Evolutionary conservation across 1,284 basidiomycete species (phyloP).

Genomic region (Tetrapyrgos nigripes): DNA sequence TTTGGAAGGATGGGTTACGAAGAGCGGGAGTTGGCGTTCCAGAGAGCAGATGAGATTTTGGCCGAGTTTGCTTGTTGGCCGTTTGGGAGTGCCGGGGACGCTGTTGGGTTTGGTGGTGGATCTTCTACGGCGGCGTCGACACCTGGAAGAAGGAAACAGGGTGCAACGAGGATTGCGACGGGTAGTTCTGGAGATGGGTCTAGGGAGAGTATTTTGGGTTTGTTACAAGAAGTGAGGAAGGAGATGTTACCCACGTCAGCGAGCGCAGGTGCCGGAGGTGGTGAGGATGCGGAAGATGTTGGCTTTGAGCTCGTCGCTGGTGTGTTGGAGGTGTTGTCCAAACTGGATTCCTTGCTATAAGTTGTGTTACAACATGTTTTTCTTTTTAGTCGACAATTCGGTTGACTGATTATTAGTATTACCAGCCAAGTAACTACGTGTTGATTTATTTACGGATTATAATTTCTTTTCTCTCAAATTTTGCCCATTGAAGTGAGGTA

Average conservation of each 20-base stretch:
- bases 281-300: slow-evolving; percentile 65
- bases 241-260: slow-evolving; percentile 49
- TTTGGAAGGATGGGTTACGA: slow-evolving; percentile 89
- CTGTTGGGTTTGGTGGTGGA: slow-evolving; percentile 31
- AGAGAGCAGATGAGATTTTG: slow-evolving; percentile 89
- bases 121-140: slow-evolving; percentile 16
- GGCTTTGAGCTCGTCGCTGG: slow-evolving; percentile 90
- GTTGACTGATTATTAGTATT: too few relatives aligned
- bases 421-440: too few relatives aligned
- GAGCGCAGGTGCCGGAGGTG: slow-evolving; percentile 45
- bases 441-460: too few relatives aligned
- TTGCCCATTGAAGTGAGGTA: too few relatives aligned
- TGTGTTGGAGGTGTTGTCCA: slow-evolving; percentile 89
- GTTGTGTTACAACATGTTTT: too few relatives aligned
- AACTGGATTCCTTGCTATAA: slow-evolving; percentile 78
- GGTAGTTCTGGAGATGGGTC: slow-evolving; percentile 56
- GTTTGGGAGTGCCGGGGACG: slow-evolving; percentile 61
- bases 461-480: too few relatives aligned
- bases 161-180: slow-evolving; percentile 53
- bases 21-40: slow-evolving; percentile 89
- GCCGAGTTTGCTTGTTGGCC: slow-evolving; percentile 92
- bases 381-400: too few relatives aligned
- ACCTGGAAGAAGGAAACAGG: slow-evolving; percentile 1
- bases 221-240: slow-evolving; percentile 81
- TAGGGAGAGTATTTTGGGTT: slow-evolving; percentile 79